phyloP scores from a whole-genome alignment of 1,284 basidiomycete genomes.

The Tilletia setariae region DNA sequence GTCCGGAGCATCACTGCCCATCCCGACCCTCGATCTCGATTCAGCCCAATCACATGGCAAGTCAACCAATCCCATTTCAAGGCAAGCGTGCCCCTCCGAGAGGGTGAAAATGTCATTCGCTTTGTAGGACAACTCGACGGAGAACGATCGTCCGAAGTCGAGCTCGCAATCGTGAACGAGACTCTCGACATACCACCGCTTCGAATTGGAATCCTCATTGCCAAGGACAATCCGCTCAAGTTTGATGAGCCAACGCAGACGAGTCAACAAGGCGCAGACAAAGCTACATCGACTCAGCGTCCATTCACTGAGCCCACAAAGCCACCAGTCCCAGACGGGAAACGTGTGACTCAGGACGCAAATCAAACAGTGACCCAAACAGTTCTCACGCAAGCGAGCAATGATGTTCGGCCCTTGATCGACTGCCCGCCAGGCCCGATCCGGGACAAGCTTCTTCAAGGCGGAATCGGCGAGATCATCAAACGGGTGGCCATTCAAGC shows the following conservation, averaged over 20 bases:
- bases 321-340: background rate
- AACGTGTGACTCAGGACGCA: background rate
- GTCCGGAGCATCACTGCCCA: background rate
- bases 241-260: background rate
- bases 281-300: background rate
- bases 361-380: background rate
- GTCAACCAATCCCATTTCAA: constrained; percentile 15
- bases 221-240: constrained; percentile 8
- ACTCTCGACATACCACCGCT: constrained; percentile 7
- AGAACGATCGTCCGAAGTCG: background rate
- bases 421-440: constrained; percentile 10
- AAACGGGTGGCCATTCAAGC: constrained; percentile 30
- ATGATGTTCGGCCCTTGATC: constrained; percentile 1
- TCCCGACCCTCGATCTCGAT: background rate
- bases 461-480: constrained; percentile 6
- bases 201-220: constrained; percentile 7
- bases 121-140: background rate
- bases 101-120: background rate
- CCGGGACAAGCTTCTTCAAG: background rate
- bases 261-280: background rate
- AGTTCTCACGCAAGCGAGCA: background rate
- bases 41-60: background rate
- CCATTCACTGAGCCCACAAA: background rate
- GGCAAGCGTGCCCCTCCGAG: background rate
- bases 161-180: background rate